phyloP scores from a whole-genome alignment of 257 asterid genomes.

The Echites panduratus region DNA sequence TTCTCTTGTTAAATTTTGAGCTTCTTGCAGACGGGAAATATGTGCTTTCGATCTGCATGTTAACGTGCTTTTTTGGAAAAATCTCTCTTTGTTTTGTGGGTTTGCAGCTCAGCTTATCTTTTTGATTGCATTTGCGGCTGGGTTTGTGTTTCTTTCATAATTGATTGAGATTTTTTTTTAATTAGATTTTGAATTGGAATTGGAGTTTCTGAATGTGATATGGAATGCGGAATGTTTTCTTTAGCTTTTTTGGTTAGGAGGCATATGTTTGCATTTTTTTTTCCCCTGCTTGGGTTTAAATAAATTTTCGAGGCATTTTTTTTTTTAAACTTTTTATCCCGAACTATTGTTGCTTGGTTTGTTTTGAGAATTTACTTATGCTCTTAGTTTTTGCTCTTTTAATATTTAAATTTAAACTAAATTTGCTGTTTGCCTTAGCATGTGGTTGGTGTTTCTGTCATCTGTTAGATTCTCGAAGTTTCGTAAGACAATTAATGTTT shows the following conservation, averaged over 20 bases:
- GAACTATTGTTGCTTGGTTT: background rate
- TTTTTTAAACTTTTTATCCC: background rate
- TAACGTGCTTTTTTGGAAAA: background rate
- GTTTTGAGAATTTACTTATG: background rate
- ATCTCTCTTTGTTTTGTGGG: constrained; percentile 1
- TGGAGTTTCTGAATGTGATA: background rate
- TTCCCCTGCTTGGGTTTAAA: background rate
- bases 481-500: background rate
- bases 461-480: background rate
- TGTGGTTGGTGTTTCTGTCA: background rate
- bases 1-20: background rate
- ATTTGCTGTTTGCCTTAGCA: background rate
- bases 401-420: background rate
- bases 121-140: background rate
- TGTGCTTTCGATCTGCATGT: constrained; percentile 5
- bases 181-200: background rate
- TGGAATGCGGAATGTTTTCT: background rate
- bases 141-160: background rate
- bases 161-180: background rate
- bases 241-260: background rate
- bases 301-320: background rate
- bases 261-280: background rate
- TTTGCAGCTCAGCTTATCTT: constrained; percentile 1
- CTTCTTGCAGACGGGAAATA: constrained; percentile 1
- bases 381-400: background rate